Percentiles rank a stretch among this genome's conserved stretches.
These are phyloP conservation scores for Cicer chorassanicum DNA, from an alignment of 306 rosid species.

Conservation along the genomic window DNA sequence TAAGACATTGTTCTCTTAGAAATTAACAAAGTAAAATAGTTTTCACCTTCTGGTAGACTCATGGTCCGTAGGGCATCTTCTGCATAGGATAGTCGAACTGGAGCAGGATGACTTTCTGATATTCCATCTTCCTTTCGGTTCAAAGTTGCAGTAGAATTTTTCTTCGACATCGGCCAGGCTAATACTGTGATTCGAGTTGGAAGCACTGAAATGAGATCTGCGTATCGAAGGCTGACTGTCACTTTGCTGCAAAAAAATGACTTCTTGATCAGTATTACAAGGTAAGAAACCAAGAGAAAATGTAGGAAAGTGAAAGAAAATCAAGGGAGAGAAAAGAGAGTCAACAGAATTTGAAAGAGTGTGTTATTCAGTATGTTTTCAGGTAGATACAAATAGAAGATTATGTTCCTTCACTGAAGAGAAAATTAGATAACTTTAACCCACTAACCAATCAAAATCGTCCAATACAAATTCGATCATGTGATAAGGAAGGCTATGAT, in stretches of 20 bases:
- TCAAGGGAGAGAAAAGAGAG: not conserved
- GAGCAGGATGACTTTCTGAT: conserved; percentile 54
- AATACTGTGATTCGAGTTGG: conserved; percentile 72
- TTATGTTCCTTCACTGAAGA: not conserved
- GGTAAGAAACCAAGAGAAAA: not conserved
- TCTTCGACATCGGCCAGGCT: conserved; percentile 77
- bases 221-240: conserved; percentile 80
- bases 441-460: conserved; percentile 83
- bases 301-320: conserved; percentile 12
- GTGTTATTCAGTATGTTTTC: not conserved
- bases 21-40: conserved; percentile 39
- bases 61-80: conserved; percentile 85
- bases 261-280: conserved; percentile 43
- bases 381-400: not conserved
- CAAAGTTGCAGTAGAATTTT: conserved; percentile 48
- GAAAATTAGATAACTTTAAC: conserved; percentile 30
- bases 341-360: not conserved
- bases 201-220: conserved; percentile 75
- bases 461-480: conserved; percentile 69
- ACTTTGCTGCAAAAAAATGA: conserved; percentile 75
- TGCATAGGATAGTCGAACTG: conserved; percentile 77
- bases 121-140: conserved; percentile 68
- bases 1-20: not conserved
- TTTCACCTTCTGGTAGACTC: conserved; percentile 89
- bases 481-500: conserved; percentile 85